Base-by-base conservation (phyloP, 805 yeast genomes). In the Candida verbasci region DNA sequence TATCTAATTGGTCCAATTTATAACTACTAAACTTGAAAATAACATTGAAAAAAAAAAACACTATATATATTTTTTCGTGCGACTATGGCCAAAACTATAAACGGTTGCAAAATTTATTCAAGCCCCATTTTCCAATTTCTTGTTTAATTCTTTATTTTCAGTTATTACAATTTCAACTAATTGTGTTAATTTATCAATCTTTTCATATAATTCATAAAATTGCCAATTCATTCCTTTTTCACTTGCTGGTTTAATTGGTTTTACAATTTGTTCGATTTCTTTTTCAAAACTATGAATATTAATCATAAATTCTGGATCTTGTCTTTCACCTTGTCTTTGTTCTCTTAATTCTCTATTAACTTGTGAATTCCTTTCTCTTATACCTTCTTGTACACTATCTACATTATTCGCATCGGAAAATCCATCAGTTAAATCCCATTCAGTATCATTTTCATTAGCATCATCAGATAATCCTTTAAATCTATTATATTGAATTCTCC, bases 401-500 rank as follows among this genome's bases (percentile, higher is more conserved):
- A 24, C 27, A n/a, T 49, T 51, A 24, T 55, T 63, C 2, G 50
- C 53, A 21, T 61, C 68, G 20, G 57, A 56, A 44, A 55, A 86
- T 0, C 95, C 95, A 57, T 86, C 95, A 6, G 82, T 74, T 46
- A 86, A 65, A 45, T 83, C 86, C 95, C 95, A 86, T 49, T 82
- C 89, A 6, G 80, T 72, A 49, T 86, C 86, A 15, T 65, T 48
- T 51, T 83, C 91, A 53, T 84, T 85, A 15, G 87, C 85, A 57
- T 86, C 96, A 54, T 86, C 95, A 0, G 83, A 65, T 14, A 76
- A 56, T 2, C 78, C 75, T 44, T 69, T 72, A 38, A 70, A 60
- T 43, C 95, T 67, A 56, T 86, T 86, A 56, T 82, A 86, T 35
- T 68, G 71, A 15, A 86, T 79, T 48, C 93, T 65, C 47, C 77